A percentile compares a stretch with the other conserved stretches of the same genome.
These are phyloP conservation scores for Jacaranda copaia DNA, from an alignment of 257 asterid species.

Conservation along the genomic window DNA sequence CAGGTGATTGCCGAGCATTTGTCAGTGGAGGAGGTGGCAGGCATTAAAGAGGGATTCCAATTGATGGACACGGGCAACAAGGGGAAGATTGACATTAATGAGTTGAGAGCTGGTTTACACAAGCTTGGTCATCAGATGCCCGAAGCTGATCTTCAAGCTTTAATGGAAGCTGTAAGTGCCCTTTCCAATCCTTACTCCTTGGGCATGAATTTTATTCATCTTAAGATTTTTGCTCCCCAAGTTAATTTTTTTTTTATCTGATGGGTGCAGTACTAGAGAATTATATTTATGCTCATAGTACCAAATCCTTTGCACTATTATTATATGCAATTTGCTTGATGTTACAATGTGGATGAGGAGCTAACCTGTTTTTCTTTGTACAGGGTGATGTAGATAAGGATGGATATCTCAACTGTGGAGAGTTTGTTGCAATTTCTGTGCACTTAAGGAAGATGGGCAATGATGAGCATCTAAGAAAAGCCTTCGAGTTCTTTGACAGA, in stretches of 20 bases:
- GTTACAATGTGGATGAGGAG: background rate
- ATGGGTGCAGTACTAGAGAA: background rate
- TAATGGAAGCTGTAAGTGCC: constrained; percentile 71
- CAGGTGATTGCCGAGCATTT: constrained; percentile 70
- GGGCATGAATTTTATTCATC: background rate
- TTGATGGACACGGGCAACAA: constrained; percentile 59
- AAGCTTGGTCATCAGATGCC: constrained; percentile 70
- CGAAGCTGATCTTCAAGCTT: constrained; percentile 56
- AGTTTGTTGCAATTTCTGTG: constrained; percentile 87
- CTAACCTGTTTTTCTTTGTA: background rate
- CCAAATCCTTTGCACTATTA: background rate
- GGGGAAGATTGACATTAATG: constrained; percentile 60
- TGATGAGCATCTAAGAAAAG: constrained; percentile 77
- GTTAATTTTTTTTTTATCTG: background rate
- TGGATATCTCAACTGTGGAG: constrained; percentile 79
- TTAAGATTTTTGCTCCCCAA: background rate
- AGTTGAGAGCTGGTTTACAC: constrained; percentile 58
- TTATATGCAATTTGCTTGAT: background rate
- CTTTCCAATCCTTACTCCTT: background rate
- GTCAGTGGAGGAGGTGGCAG: constrained; percentile 67
- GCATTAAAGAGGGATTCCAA: constrained; percentile 58
- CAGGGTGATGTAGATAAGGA: constrained; percentile 92
- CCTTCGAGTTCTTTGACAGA: constrained; percentile 79
- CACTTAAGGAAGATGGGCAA: constrained; percentile 76
- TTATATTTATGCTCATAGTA: background rate